phyloP scores from a whole-genome alignment of 805 yeast species.

The Candida palmyrensis region DNA sequence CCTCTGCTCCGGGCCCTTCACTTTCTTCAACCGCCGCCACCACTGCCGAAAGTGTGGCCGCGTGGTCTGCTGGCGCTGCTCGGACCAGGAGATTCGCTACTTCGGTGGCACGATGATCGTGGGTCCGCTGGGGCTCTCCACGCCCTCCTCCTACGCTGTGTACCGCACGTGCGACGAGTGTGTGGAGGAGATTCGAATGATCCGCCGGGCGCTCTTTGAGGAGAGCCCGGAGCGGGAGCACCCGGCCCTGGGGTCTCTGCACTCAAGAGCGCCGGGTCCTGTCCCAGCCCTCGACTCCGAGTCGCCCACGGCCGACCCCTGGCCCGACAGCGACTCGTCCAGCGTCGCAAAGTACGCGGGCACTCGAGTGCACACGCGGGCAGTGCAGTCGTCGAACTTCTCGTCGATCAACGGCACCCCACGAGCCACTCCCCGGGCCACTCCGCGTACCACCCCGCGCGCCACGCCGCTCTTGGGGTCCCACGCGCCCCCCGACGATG shows the following conservation, averaged over 20 bases:
- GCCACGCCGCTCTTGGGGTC: too few relatives aligned
- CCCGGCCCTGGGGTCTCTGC: slow-evolving; percentile 1
- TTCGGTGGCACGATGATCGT: slow-evolving; percentile 57
- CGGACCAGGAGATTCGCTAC: slow-evolving; percentile 47
- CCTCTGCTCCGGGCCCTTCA: slow-evolving; percentile 48
- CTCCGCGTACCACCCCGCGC: background rate
- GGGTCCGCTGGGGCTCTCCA: slow-evolving; percentile 44
- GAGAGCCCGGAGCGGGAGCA: slow-evolving; percentile 6
- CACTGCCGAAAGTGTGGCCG: slow-evolving; percentile 82
- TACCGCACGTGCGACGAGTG: slow-evolving; percentile 78
- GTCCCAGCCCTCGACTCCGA: background rate
- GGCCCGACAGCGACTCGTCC: slow-evolving; percentile 2
- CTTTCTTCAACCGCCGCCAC: slow-evolving; percentile 67
- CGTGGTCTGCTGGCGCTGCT: slow-evolving; percentile 70
- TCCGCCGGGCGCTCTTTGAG: slow-evolving; percentile 34
- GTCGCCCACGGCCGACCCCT: background rate
- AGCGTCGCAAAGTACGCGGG: slow-evolving; percentile 16
- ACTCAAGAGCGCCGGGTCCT: slow-evolving; percentile 5
- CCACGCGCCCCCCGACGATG: slow-evolving; percentile 14
- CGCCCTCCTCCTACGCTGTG: slow-evolving; percentile 48
- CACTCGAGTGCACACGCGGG: slow-evolving; percentile 14
- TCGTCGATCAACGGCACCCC: slow-evolving; percentile 10
- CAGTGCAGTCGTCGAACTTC: slow-evolving; percentile 15
- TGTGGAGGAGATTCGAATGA: slow-evolving; percentile 54
- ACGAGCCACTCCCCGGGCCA: slow-evolving; percentile 1